These are phyloP conservation scores for Copromyces sp. DNA, from an alignment of 495 filamentous ascomycete species.

Conservation along the genomic window DNA sequence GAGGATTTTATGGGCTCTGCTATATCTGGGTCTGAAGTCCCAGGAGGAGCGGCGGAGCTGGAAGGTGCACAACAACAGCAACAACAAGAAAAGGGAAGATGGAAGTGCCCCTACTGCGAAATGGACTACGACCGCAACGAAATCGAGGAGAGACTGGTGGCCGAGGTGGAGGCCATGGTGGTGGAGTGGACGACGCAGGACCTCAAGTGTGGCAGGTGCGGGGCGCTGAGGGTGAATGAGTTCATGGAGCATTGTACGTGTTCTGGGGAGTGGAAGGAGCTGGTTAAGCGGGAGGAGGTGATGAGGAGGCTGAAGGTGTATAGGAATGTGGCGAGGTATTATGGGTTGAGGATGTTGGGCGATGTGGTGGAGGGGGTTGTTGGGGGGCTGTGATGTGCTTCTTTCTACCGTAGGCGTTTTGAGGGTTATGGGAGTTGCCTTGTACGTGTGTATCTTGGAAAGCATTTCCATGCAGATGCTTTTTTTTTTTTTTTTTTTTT, in stretches of 20 bases:
- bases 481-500: too few relatives aligned
- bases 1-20: constrained; percentile 56
- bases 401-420: background rate
- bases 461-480: background rate
- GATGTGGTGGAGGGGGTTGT: constrained; percentile 57
- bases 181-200: constrained; percentile 85
- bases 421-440: background rate
- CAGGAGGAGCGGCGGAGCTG: constrained; percentile 7
- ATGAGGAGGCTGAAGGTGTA: constrained; percentile 56
- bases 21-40: background rate
- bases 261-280: constrained; percentile 71
- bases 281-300: constrained; percentile 58
- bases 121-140: constrained; percentile 62
- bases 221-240: constrained; percentile 64
- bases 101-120: constrained; percentile 71
- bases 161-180: constrained; percentile 60
- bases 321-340: constrained; percentile 62
- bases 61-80: constrained; percentile 7
- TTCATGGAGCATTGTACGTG: constrained; percentile 97
- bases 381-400: constrained; percentile 20
- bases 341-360: constrained; percentile 70
- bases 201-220: constrained; percentile 68
- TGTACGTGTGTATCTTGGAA: background rate
- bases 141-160: constrained; percentile 77
- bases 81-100: constrained; percentile 41